phyloP scores from a whole-genome alignment of 371 early-diverging fungal species.

The Zopfochytrium polystomum region DNA sequence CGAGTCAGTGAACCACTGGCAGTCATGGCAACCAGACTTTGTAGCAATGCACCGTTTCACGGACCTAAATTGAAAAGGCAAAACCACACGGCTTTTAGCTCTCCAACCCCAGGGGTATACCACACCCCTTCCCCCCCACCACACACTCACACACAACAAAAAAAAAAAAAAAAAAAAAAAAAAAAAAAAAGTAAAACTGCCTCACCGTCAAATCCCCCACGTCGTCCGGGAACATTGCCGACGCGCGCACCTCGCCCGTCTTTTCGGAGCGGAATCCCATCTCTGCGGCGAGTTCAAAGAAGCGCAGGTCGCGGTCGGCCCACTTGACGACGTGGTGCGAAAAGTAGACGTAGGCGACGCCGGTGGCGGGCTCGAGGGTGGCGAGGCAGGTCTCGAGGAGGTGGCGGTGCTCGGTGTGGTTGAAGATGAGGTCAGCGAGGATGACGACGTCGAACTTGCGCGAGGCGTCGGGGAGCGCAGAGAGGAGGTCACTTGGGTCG shows the following conservation, averaged over 20 bases:
- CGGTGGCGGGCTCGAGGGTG: conserved; percentile 13
- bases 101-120: no score
- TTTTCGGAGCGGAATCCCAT: conserved; percentile 71
- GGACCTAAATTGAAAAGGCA: no score
- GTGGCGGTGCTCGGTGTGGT: conserved; percentile 64
- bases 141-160: no score
- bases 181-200: no score
- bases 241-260: conserved; percentile 63
- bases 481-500: conserved; percentile 54
- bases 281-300: conserved; percentile 72
- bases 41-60: conserved; percentile 79
- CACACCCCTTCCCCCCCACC: no score
- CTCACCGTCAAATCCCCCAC: conserved; percentile 73
- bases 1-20: no score
- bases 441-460: no score
- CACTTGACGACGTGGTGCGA: conserved; percentile 37
- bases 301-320: conserved; percentile 73
- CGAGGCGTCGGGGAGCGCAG: conserved; percentile 45
- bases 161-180: no score
- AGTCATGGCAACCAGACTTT: conserved; percentile 28
- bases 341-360: conserved; percentile 26
- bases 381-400: conserved; percentile 30
- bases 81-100: no score
- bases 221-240: conserved; percentile 87
- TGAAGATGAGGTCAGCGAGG: conserved; percentile 87